A percentile compares a stretch with the other conserved stretches of the same genome.
Evolutionary conservation across 2,329 filamentous ascomycete species (phyloP).

Genomic region (Exophiala sp.): DNA sequence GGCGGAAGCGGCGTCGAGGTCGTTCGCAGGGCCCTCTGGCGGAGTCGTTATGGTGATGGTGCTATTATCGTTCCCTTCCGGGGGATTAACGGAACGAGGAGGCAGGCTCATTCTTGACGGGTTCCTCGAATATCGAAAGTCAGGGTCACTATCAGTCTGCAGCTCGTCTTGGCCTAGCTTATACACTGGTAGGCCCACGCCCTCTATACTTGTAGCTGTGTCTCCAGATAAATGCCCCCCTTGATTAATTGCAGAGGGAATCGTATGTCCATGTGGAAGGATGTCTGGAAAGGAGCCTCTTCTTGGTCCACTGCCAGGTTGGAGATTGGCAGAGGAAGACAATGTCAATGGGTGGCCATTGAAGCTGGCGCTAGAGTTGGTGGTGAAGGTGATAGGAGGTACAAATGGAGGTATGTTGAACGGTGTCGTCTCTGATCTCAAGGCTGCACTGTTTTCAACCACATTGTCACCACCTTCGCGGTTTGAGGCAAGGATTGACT

Average conservation of each 20-base stretch:
- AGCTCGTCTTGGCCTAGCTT: conserved; percentile 2
- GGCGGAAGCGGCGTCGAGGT: not conserved
- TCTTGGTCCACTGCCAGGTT: conserved; percentile 4
- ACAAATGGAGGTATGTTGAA: conserved; percentile 6
- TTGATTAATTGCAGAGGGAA: conserved; percentile 5
- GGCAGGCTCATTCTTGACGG: not conserved
- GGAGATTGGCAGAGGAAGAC: not conserved
- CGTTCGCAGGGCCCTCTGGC: not conserved
- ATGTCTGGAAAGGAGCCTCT: conserved; percentile 16
- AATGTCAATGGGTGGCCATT: not conserved
- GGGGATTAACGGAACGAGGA: not conserved
- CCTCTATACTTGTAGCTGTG: not conserved
- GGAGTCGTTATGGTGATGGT: not conserved
- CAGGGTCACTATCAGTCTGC: conserved; percentile 15
- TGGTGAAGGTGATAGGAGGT: not conserved
- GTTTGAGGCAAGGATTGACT: not conserved
- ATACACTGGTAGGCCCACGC: not conserved
- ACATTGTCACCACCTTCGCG: not conserved
- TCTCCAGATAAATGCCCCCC: not conserved
- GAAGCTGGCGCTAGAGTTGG: not conserved
- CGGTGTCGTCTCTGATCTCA: not conserved
- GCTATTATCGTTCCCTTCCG: conserved; percentile 1
- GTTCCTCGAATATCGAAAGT: conserved; percentile 8
- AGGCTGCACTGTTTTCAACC: not conserved
- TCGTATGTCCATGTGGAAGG: conserved; percentile 15